phyloP scores from a whole-genome alignment of 2,329 filamentous ascomycete species.

The Dothistroma pini region DNA sequence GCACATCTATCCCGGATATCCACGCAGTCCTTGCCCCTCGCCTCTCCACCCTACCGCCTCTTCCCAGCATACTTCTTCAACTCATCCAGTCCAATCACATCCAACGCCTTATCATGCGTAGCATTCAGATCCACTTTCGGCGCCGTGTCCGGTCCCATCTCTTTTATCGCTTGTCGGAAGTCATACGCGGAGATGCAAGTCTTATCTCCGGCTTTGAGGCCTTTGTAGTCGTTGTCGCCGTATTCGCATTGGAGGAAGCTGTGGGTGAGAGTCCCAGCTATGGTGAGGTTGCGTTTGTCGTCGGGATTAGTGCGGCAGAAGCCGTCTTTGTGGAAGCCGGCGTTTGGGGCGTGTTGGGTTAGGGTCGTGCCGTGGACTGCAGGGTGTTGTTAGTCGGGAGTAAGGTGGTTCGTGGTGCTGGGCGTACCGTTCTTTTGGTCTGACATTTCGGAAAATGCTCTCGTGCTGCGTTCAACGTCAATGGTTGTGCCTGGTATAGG shows the following conservation, averaged over 20 bases:
- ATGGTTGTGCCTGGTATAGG: too few relatives aligned
- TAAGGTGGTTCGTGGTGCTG: neutral
- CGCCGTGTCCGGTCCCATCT: constrained; percentile 17
- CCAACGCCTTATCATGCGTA: constrained; percentile 19
- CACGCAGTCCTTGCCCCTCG: neutral
- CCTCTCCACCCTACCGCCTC: neutral
- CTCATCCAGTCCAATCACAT: constrained; percentile 12
- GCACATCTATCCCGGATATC: neutral
- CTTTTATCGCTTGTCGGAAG: constrained; percentile 15
- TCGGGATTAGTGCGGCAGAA: constrained; percentile 15
- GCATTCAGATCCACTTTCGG: constrained; percentile 17
- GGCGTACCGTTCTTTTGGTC: neutral
- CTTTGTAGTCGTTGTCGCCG: constrained; percentile 14
- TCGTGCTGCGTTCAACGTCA: too few relatives aligned
- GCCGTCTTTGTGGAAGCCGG: constrained; percentile 17
- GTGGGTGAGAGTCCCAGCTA: constrained; percentile 19
- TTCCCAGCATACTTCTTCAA: constrained; percentile 15
- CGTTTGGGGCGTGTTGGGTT: constrained; percentile 11
- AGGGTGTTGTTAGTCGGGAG: neutral
- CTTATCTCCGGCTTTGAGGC: constrained; percentile 14
- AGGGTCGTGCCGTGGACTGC: constrained; percentile 3
- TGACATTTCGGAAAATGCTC: neutral
- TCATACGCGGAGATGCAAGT: constrained; percentile 18
- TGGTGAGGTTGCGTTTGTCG: constrained; percentile 14
- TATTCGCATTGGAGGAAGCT: constrained; percentile 19